These are phyloP conservation scores for Oryza glaberrima DNA, from an alignment of 176 grass and related monocot genomes.

Conservation along the genomic window DNA sequence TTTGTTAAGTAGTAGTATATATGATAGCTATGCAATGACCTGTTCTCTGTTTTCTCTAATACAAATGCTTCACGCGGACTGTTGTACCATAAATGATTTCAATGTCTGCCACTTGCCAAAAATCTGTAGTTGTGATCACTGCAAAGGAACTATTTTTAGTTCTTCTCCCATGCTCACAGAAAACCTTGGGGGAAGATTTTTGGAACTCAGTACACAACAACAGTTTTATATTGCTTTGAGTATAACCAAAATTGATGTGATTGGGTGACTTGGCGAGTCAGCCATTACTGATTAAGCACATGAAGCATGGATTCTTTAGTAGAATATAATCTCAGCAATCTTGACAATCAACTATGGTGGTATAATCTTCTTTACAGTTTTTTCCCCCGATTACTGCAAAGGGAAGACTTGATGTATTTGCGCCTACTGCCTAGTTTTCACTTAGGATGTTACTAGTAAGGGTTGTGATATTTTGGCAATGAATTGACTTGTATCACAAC, in stretches of 20 bases:
- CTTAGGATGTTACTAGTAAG: neutral
- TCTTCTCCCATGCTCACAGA: neutral
- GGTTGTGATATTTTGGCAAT: neutral
- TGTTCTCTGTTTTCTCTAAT: neutral
- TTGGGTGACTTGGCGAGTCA: neutral
- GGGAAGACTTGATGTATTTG: neutral
- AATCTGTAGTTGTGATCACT: neutral
- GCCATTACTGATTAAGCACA: neutral
- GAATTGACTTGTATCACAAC: neutral
- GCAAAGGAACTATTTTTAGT: too few relatives aligned
- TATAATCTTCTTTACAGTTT: neutral
- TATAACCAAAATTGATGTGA: neutral
- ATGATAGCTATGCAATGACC: neutral
- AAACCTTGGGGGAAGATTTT: neutral
- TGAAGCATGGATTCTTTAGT: slow-evolving; percentile 8
- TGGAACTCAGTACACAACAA: neutral
- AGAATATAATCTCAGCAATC: neutral
- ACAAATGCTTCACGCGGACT: neutral
- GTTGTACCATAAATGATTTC: neutral
- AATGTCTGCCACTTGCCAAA: neutral
- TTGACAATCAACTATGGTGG: neutral
- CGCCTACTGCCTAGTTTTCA: neutral
- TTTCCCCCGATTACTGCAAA: neutral
- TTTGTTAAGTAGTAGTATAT: neutral
- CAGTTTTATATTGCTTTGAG: neutral